Conservation (phyloP, 306 rosid genomes). For the Lathyrus oleraceus region DNA sequence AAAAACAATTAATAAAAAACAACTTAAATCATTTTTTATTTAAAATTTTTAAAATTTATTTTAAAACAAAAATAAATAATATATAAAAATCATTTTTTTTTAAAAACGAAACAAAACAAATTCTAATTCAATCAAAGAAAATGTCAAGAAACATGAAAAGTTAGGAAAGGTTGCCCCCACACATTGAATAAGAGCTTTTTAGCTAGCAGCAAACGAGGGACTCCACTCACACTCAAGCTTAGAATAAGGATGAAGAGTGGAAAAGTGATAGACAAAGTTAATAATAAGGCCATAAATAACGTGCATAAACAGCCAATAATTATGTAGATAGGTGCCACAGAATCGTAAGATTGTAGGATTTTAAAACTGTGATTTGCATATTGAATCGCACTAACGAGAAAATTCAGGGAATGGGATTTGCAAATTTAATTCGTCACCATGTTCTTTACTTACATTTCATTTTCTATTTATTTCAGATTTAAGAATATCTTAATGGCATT, state of each 20-base stretch:
- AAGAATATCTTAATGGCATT: neutral
- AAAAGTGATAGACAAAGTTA: constrained; percentile 5
- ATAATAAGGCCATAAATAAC: constrained; percentile 15
- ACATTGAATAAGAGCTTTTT: constrained; percentile 30
- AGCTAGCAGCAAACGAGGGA: constrained; percentile 28
- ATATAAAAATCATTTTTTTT: too few species aligned
- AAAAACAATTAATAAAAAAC: too few species aligned
- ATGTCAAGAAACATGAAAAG: too few species aligned
- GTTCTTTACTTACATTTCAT: neutral
- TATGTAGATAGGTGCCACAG: constrained; percentile 4
- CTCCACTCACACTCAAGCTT: constrained; percentile 23
- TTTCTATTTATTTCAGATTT: neutral
- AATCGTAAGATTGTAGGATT: neutral
- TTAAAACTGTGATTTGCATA: constrained; percentile 18
- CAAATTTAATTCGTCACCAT: neutral
- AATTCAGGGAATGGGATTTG: constrained; percentile 1
- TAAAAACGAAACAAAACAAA: too few species aligned
- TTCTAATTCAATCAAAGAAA: too few species aligned
- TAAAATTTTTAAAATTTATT: too few species aligned
- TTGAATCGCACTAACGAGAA: constrained; percentile 8
- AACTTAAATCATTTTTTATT: too few species aligned
- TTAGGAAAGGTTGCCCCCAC: constrained; percentile 32
- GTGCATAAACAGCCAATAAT: constrained; percentile 37
- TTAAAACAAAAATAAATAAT: too few species aligned
- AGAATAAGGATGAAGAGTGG: constrained; percentile 9